phyloP scores from a whole-genome alignment of 495 filamentous ascomycete species.

The Chlorociboria aeruginascens region DNA sequence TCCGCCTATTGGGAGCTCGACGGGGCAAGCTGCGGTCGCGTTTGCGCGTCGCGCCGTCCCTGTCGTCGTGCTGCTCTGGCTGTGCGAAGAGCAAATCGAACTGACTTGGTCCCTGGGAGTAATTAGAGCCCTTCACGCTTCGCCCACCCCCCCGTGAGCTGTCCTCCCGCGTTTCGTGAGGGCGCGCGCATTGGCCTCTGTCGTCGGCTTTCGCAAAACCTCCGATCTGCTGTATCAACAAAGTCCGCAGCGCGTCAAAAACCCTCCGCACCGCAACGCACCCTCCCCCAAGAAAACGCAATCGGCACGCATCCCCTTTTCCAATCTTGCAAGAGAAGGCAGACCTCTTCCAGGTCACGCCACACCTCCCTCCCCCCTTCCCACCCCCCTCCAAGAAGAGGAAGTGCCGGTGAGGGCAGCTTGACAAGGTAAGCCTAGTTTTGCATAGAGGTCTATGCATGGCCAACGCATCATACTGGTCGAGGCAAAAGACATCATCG shows the following conservation, averaged over 20 bases:
- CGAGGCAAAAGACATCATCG: conserved; percentile 15
- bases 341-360: too few relatives aligned
- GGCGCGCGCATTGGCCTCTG: too few relatives aligned
- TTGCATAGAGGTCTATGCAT: conserved; percentile 16
- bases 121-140: too few relatives aligned
- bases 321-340: background rate
- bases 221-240: background rate
- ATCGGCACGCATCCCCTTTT: background rate
- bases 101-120: too few relatives aligned
- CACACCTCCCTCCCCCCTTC: background rate
- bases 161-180: too few relatives aligned
- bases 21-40: conserved; percentile 2
- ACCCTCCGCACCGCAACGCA: conserved; percentile 4
- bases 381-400: conserved; percentile 8
- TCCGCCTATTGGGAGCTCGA: conserved; percentile 8
- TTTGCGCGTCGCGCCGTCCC: conserved; percentile 9
- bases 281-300: conserved; percentile 10
- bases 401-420: conserved; percentile 13
- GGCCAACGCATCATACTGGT: conserved; percentile 21
- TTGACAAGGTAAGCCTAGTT: conserved; percentile 20
- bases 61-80: background rate
- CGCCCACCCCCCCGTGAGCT: too few relatives aligned
- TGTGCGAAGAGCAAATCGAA: background rate
- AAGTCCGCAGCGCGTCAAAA: conserved; percentile 4
- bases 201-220: background rate